Evolutionary conservation across 1,284 basidiomycete species (phyloP).

Genomic region (Apiotrichum veenhuisii): DNA sequence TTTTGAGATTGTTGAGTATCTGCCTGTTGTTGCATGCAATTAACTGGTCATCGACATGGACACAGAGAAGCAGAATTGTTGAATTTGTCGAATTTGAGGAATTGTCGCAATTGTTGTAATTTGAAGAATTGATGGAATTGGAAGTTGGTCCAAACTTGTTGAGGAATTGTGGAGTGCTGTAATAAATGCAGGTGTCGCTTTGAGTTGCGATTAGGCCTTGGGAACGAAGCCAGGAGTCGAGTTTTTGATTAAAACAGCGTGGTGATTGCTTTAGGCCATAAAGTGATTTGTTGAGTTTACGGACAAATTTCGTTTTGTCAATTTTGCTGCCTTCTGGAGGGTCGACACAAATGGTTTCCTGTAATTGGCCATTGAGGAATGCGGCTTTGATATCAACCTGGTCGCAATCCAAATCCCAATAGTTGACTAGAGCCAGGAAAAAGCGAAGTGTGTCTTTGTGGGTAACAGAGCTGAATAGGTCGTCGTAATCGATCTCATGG

Average conservation of each 20-base stretch:
- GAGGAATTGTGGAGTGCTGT: too few species aligned
- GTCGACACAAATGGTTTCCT: slow-evolving; percentile 18
- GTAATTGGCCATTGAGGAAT: slow-evolving; percentile 13
- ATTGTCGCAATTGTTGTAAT: too few species aligned
- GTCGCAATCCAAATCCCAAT: slow-evolving; percentile 23
- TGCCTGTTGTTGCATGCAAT: too few species aligned
- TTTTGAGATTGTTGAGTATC: too few species aligned
- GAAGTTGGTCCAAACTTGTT: too few species aligned
- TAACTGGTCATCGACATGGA: too few species aligned
- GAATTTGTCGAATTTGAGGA: too few species aligned
- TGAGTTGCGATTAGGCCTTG: neutral
- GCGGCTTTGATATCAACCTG: slow-evolving; percentile 28
- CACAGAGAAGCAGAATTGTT: too few species aligned
- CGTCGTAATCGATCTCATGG: slow-evolving; percentile 23
- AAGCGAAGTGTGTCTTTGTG: slow-evolving; percentile 27
- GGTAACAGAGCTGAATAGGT: slow-evolving; percentile 20
- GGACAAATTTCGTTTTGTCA: slow-evolving; percentile 5
- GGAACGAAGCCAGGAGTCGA: neutral
- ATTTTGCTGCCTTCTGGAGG: slow-evolving; percentile 22
- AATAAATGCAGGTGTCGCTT: neutral
- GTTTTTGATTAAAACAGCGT: slow-evolving; percentile 22
- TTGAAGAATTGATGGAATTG: too few species aligned
- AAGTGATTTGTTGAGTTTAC: slow-evolving; percentile 23
- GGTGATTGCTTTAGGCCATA: slow-evolving; percentile 33
- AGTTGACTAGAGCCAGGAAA: slow-evolving; percentile 24